Evolutionary conservation across 2,329 filamentous ascomycete species (phyloP).

Genomic region (Diaporthe velutina): DNA sequence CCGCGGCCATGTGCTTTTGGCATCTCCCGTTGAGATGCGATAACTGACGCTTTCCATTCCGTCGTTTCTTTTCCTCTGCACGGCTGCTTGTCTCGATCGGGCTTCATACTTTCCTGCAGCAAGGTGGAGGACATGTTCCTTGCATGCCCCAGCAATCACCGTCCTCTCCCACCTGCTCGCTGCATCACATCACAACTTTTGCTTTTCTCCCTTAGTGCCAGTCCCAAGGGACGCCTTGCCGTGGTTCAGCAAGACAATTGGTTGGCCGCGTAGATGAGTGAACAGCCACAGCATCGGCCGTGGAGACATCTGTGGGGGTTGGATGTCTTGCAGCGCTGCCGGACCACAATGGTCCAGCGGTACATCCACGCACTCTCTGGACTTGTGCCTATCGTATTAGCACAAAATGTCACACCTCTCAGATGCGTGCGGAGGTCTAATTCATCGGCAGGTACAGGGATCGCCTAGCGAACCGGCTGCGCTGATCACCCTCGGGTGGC

Average conservation of each 20-base stretch:
- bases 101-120: conserved; percentile 8
- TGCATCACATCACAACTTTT: conserved; percentile 28
- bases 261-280: conserved; percentile 19
- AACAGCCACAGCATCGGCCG: conserved; percentile 28
- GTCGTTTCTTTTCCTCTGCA: conserved; percentile 17
- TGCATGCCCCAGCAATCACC: conserved; percentile 21
- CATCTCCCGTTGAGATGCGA: conserved; percentile 21
- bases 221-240: conserved; percentile 11
- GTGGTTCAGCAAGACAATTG: conserved; percentile 20
- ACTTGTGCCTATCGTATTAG: neutral
- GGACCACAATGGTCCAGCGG: neutral
- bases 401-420: conserved; percentile 5
- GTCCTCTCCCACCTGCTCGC: conserved; percentile 12
- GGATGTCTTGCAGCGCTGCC: neutral
- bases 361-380: neutral
- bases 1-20: conserved; percentile 26
- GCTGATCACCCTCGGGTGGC: conserved; percentile 39
- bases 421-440: conserved; percentile 4
- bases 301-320: neutral
- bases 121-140: conserved; percentile 22
- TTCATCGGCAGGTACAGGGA: conserved; percentile 33
- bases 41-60: neutral
- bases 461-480: conserved; percentile 27
- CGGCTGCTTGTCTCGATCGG: conserved; percentile 16
- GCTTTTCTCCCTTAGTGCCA: conserved; percentile 9